These are phyloP conservation scores for Trichopus zeylanicus DNA, from an alignment of 116 monocot species.

Conservation along the genomic window DNA sequence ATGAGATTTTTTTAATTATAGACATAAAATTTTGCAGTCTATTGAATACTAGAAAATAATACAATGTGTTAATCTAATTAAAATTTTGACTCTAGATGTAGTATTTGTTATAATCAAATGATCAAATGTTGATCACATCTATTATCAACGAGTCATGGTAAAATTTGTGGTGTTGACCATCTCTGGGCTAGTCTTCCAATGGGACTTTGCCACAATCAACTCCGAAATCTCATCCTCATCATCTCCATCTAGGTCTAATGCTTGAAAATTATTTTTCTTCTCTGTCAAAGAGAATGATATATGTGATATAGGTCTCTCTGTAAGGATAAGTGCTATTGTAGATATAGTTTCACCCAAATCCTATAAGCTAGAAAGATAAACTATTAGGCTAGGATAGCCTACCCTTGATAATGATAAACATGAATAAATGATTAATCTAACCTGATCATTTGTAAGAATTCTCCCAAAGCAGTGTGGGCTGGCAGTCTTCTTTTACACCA, in stretches of 20 bases:
- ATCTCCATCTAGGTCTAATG: slow-evolving; percentile 55
- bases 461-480: slow-evolving; percentile 59
- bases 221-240: slow-evolving; percentile 23
- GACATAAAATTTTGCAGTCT: no score
- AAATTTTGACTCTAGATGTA: no score
- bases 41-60: no score
- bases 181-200: slow-evolving; percentile 6
- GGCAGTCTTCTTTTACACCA: slow-evolving; percentile 73
- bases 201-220: slow-evolving; percentile 6
- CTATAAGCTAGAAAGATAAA: slow-evolving; percentile 21
- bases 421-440: slow-evolving; percentile 9
- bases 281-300: slow-evolving; percentile 10
- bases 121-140: no score
- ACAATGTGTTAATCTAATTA: no score
- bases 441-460: slow-evolving; percentile 94
- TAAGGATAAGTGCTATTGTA: slow-evolving; percentile 74
- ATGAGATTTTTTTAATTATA: no score
- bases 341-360: slow-evolving; percentile 84
- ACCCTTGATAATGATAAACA: not conserved
- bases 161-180: slow-evolving; percentile 5
- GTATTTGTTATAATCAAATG: no score
- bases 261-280: slow-evolving; percentile 33
- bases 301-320: slow-evolving; percentile 45
- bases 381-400: not conserved
- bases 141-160: no score